Evolutionary conservation across 177 flowering plant genomes (phyloP).

Genomic region (Tripterygium wilfordii): DNA sequence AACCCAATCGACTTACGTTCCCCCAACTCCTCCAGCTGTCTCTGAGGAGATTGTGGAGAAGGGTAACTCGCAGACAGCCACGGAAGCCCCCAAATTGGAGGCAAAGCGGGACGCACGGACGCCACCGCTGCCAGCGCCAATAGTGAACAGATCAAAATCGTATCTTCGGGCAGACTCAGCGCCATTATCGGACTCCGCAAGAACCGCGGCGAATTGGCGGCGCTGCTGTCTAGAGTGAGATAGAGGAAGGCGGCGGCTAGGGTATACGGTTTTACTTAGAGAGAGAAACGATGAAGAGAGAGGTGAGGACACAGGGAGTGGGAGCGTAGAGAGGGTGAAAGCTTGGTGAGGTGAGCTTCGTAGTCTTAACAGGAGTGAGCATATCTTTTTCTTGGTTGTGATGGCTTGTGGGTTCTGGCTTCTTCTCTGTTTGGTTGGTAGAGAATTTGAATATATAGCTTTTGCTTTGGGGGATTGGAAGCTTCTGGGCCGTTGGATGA

Average conservation of each 20-base stretch:
- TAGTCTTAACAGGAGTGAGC: conserved; percentile 33
- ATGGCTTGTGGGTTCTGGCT: no score
- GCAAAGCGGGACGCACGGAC: conserved; percentile 96
- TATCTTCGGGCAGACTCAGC: conserved; percentile 39
- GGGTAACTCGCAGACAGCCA: conserved; percentile 91
- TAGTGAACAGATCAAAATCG: conserved; percentile 92
- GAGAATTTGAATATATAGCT: no score
- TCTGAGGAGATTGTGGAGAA: conserved; percentile 86
- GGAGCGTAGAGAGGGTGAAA: conserved; percentile 29
- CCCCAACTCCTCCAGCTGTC: conserved; percentile 84
- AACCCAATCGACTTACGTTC: conserved; percentile 69
- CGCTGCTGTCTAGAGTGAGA: conserved; percentile 9
- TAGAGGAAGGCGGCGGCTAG: no score
- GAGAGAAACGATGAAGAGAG: conserved; percentile 11
- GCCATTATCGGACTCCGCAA: conserved; percentile 55
- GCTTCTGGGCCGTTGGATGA: no score
- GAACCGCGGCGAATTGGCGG: conserved; percentile 27
- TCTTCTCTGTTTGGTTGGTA: no score
- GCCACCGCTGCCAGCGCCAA: conserved; percentile 98
- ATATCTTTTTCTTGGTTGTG: no score
- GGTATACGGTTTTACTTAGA: conserved; percentile 9
- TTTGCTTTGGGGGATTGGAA: no score
- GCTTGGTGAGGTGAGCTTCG: conserved; percentile 31
- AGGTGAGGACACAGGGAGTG: conserved; percentile 13
- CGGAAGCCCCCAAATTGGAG: conserved; percentile 70